phyloP scores from a whole-genome alignment of 371 early-diverging fungal species.

The Mortierella sp. region DNA sequence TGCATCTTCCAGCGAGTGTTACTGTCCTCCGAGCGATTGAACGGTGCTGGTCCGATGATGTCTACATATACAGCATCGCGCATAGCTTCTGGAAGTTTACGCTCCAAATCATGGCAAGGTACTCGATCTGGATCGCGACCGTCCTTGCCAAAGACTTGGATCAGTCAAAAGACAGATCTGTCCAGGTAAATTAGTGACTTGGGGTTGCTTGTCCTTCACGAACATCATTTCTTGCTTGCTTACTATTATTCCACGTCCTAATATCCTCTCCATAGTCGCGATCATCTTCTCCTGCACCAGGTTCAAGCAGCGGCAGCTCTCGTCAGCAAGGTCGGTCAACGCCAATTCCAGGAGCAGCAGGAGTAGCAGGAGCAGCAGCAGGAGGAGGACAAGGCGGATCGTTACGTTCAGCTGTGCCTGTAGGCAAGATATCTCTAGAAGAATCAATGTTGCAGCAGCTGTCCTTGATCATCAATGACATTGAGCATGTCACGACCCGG shows the following conservation, averaged over 20 bases:
- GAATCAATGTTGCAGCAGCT: constrained; percentile 38
- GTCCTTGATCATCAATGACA: constrained; percentile 37
- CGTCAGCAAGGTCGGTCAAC: constrained; percentile 26
- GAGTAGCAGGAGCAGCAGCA: not conserved
- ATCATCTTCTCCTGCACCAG: constrained; percentile 44
- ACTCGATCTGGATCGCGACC: constrained; percentile 40
- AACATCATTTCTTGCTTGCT: no score
- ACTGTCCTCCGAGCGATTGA: constrained; percentile 65
- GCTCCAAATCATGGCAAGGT: constrained; percentile 66
- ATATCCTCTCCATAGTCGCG: no score
- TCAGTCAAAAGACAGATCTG: constrained; percentile 16
- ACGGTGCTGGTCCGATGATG: constrained; percentile 75
- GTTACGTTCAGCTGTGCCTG: constrained; percentile 20
- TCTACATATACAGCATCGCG: constrained; percentile 71
- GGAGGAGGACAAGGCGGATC: not conserved
- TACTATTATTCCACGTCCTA: no score
- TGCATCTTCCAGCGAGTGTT: constrained; percentile 59
- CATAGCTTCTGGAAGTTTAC: constrained; percentile 83
- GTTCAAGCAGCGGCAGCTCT: constrained; percentile 8
- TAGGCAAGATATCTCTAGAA: constrained; percentile 21
- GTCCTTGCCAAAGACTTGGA: constrained; percentile 33
- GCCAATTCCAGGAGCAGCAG: constrained; percentile 10
- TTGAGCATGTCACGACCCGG: constrained; percentile 20
- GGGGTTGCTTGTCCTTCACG: not conserved
- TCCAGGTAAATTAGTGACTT: constrained; percentile 13